These are phyloP conservation scores for Yarrowia galli DNA, from an alignment of 1,139 yeast species.

Conservation along the genomic window DNA sequence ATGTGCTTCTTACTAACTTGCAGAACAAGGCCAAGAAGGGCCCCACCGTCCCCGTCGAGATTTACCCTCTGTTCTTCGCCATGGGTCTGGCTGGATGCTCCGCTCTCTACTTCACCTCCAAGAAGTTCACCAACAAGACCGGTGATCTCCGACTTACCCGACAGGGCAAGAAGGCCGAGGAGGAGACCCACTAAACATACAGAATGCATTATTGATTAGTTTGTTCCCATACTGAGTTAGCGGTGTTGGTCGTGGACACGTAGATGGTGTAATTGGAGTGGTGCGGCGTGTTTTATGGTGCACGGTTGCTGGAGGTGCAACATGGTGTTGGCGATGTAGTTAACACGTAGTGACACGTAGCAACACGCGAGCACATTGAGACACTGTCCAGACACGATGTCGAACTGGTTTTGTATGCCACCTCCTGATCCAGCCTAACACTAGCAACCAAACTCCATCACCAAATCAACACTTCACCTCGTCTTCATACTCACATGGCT, in stretches of 20 bases:
- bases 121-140: slow-evolving; percentile 43
- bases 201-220: slow-evolving; percentile 30
- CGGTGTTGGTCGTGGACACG: neutral
- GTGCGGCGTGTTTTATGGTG: neutral
- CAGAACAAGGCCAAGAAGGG: slow-evolving; percentile 40
- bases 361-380: no score
- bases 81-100: slow-evolving; percentile 47
- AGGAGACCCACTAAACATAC: slow-evolving; percentile 35
- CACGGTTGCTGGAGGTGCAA: no score
- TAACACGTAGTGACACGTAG: no score
- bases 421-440: no score
- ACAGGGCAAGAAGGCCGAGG: slow-evolving; percentile 44
- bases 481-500: slow-evolving; percentile 40
- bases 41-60: slow-evolving; percentile 47
- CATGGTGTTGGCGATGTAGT: no score
- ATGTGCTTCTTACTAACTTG: neutral
- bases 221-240: slow-evolving; percentile 42
- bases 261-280: neutral
- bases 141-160: slow-evolving; percentile 48
- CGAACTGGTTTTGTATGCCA: no score
- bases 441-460: no score
- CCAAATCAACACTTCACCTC: neutral
- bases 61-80: slow-evolving; percentile 48
- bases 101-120: slow-evolving; percentile 45
- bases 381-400: no score